Evolutionary conservation across 352 stramenopile genomes (phyloP), one percentile per base, ranked within the genome.

Genomic region (Globisporangium abappressorium): DNA sequence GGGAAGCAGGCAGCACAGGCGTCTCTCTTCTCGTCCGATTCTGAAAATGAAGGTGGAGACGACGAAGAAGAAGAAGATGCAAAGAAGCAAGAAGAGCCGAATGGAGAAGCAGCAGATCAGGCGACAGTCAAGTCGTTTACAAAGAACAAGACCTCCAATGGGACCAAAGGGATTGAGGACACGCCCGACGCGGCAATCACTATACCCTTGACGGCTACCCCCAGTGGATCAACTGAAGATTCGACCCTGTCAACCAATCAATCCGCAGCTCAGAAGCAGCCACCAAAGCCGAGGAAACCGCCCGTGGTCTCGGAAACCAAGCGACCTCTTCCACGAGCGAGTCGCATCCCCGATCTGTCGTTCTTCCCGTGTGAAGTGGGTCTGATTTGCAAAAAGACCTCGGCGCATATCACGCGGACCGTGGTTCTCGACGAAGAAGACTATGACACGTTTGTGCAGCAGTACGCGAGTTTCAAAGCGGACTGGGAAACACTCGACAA

Each of bases 401-500:
- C 80, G 18, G 63, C 70, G 12, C 77, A 90, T 61, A 85, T 74
- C 20, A 76, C 73, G 3, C 76, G 83, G 12, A 84, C 85, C 7
- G 74, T 78, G 2, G 83, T 93, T 41, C 69, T 90, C 43, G 85
- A 93, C 51, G 79, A 80, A n/a, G 67, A 55, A 28, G 85, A 93
- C 76, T 86, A 88, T 62, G 61, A 81, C 12, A 72, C 70, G 22
- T 91, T 93, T 53, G 58, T 77, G 18, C 59, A 78, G 30, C 84
- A 82, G 59, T 72, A 91, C 57, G 77, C 87, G 46, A 67, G 73
- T 15, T 79, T 89, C 30, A 64, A 64, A 0, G 69, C 72, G 3
- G 80, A 92, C 59, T 91, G 85, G 85, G 79, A 87, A 61, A 71
- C 79, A 64, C 80, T 93, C 24, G 82, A 93, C 65, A 90, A 88